phyloP scores from a whole-genome alignment of 805 yeast species.

The Teunomyces tritomae region DNA sequence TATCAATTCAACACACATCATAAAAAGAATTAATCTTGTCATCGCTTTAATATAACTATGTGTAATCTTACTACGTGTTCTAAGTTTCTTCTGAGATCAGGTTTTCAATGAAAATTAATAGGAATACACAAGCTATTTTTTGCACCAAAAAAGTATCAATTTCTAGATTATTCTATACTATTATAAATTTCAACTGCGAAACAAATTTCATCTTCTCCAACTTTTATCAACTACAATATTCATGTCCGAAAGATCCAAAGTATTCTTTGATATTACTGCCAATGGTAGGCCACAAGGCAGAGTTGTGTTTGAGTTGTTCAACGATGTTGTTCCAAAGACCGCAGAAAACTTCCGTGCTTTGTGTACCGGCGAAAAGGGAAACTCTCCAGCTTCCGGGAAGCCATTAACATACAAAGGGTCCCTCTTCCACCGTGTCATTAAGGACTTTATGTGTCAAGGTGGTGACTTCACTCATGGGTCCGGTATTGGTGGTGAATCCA shows the following conservation, averaged over 20 bases:
- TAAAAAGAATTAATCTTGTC: too few relatives aligned
- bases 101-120: too few relatives aligned
- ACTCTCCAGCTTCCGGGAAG: slow-evolving; percentile 51
- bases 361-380: slow-evolving; percentile 85
- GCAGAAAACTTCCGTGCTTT: slow-evolving; percentile 87
- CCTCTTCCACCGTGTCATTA: slow-evolving; percentile 90
- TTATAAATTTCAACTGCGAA: not conserved
- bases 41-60: too few relatives aligned
- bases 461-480: slow-evolving; percentile 63
- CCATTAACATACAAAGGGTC: slow-evolving; percentile 78
- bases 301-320: slow-evolving; percentile 69
- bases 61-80: too few relatives aligned
- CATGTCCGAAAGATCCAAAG: slow-evolving; percentile 42
- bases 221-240: not conserved
- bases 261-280: slow-evolving; percentile 75
- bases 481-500: slow-evolving; percentile 45
- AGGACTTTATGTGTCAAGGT: slow-evolving; percentile 89
- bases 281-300: slow-evolving; percentile 72
- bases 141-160: not conserved
- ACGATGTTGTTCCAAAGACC: slow-evolving; percentile 79
- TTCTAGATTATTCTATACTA: not conserved
- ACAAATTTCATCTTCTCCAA: not conserved
- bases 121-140: not conserved
- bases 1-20: too few relatives aligned
- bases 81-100: too few relatives aligned